Conservation (phyloP, 176 grass and related monocot genomes). For the Triticum aestivum region DNA sequence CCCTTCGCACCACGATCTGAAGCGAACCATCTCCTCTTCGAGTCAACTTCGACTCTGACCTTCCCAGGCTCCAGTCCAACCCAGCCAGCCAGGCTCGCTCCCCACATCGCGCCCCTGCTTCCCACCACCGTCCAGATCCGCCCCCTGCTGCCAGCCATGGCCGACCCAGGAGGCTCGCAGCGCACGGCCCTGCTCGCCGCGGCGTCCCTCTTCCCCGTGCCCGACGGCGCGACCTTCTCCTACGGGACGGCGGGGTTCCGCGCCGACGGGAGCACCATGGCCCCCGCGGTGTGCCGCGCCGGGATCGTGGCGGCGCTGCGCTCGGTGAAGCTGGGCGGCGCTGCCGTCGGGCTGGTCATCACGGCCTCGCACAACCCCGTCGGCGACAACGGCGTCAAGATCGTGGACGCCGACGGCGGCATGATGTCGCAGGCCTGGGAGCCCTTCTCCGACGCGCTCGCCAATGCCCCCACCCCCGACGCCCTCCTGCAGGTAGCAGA, state of each 20-base stretch:
- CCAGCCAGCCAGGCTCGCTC: no score
- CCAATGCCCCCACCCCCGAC: slow-evolving; percentile 58
- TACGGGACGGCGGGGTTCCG: slow-evolving; percentile 90
- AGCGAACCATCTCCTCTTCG: no score
- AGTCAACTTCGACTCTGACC: no score
- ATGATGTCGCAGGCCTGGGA: slow-evolving; percentile 91
- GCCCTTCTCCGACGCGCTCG: slow-evolving; percentile 76
- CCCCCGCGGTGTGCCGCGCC: slow-evolving; percentile 75
- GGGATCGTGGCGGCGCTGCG: slow-evolving; percentile 70
- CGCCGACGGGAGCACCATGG: slow-evolving; percentile 58
- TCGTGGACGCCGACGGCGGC: slow-evolving; percentile 78
- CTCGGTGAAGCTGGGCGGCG: slow-evolving; percentile 59
- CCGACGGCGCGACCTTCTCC: slow-evolving; percentile 58
- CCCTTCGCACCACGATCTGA: no score
- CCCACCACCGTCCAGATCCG: background rate
- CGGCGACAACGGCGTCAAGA: slow-evolving; percentile 83
- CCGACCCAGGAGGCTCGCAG: slow-evolving; percentile 37
- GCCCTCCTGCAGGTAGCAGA: slow-evolving; percentile 57
- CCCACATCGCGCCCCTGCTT: background rate
- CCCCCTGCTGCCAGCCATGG: background rate
- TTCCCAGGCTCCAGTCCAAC: no score
- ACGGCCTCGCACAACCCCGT: slow-evolving; percentile 90
- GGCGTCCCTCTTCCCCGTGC: slow-evolving; percentile 61
- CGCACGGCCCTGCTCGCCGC: slow-evolving; percentile 44
- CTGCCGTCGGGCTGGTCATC: slow-evolving; percentile 65